phyloP scores from a whole-genome alignment of 495 filamentous ascomycete species.

The Talaromyces trachyspermus region DNA sequence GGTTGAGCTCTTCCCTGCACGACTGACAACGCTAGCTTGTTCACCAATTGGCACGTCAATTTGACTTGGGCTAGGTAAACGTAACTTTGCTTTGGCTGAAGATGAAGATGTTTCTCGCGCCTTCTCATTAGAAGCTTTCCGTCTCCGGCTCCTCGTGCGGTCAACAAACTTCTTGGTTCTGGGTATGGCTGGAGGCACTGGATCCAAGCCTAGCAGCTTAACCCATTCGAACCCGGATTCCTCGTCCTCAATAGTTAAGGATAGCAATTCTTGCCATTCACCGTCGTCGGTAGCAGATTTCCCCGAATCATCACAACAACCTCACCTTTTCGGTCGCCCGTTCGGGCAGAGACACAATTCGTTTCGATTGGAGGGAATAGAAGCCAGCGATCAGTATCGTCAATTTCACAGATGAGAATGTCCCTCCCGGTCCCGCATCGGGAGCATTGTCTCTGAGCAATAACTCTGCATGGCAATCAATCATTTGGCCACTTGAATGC shows the following conservation, averaged over 20 bases:
- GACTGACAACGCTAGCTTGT: conserved; percentile 26
- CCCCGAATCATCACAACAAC: conserved; percentile 77
- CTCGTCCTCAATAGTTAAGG: conserved; percentile 60
- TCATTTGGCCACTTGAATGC: conserved; percentile 82
- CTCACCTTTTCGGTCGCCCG: conserved; percentile 60
- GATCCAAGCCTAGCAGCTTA: conserved; percentile 66
- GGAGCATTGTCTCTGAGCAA: conserved; percentile 70
- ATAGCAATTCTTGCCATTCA: conserved; percentile 76
- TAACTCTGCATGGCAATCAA: conserved; percentile 85
- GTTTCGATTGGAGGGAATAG: conserved; percentile 78
- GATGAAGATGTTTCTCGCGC: conserved; percentile 1
- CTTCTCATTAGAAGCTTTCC: conserved; percentile 14
- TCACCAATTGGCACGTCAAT: conserved; percentile 74
- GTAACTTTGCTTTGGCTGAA: conserved; percentile 3
- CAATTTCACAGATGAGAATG: conserved; percentile 83
- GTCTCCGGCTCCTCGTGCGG: conserved; percentile 31
- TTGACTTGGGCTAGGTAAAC: conserved; percentile 42
- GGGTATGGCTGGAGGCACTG: conserved; percentile 60
- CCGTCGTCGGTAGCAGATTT: conserved; percentile 29
- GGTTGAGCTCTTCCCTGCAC: conserved; percentile 25
- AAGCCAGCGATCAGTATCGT: conserved; percentile 68
- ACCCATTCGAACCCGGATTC: conserved; percentile 83
- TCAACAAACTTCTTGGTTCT: conserved; percentile 46
- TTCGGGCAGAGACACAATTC: conserved; percentile 67
- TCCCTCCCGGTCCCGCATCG: conserved; percentile 59